Conservation (phyloP, 352 stramenopile species). For the Globisporangium camurandrum region DNA sequence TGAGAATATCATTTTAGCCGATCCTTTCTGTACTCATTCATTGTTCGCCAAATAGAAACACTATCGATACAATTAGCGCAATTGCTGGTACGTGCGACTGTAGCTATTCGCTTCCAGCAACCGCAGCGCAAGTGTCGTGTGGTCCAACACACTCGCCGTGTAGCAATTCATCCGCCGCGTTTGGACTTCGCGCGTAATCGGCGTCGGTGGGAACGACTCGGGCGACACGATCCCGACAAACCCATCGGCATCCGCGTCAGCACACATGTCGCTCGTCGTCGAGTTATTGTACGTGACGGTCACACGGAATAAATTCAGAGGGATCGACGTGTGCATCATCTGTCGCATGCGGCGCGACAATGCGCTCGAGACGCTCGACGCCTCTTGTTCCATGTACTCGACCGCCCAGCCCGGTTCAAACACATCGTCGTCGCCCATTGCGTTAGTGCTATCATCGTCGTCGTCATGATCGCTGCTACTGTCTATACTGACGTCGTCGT, state of each 20-base stretch:
- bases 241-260: constrained; percentile 16
- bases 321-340: constrained; percentile 79
- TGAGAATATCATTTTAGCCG: too few species aligned
- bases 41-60: background rate
- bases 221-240: constrained; percentile 54
- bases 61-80: background rate
- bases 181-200: constrained; percentile 67
- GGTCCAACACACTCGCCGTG: constrained; percentile 68
- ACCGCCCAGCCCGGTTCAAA: constrained; percentile 69
- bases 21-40: background rate
- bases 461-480: constrained; percentile 8
- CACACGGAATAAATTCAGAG: constrained; percentile 69
- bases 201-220: constrained; percentile 75
- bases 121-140: constrained; percentile 56
- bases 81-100: constrained; percentile 1
- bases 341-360: constrained; percentile 58
- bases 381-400: constrained; percentile 75
- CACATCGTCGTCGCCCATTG: background rate
- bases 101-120: constrained; percentile 36
- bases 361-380: constrained; percentile 43
- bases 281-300: constrained; percentile 50
- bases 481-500: constrained; percentile 8
- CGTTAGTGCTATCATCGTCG: background rate
- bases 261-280: constrained; percentile 14
- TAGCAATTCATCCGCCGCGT: constrained; percentile 69